phyloP scores from a whole-genome alignment of 176 grass and related monocot species.

The Juncus effusus region DNA sequence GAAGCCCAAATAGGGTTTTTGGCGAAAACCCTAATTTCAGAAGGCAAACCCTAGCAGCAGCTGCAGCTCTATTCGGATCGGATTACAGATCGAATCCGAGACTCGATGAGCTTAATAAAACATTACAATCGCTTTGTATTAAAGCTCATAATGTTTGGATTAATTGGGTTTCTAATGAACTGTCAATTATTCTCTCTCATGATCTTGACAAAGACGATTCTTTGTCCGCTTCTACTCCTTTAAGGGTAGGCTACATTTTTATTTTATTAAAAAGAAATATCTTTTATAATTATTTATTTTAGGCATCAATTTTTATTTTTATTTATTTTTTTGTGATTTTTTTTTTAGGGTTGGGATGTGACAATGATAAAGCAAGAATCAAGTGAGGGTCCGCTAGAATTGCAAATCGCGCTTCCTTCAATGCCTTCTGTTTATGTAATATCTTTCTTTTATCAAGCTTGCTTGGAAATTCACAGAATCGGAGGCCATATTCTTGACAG shows the following conservation, averaged over 20 bases:
- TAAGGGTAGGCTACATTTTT: conserved; percentile 50
- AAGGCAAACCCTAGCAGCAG: conserved; percentile 86
- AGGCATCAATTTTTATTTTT: conserved; percentile 1
- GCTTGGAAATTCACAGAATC: conserved; percentile 91
- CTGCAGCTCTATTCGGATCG: conserved; percentile 61
- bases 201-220: conserved; percentile 82
- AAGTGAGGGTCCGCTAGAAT: conserved; percentile 64
- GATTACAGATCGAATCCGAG: conserved; percentile 71
- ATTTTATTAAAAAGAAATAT: background rate
- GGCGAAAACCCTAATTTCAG: conserved; percentile 40
- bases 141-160: conserved; percentile 78
- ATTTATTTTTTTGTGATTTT: conserved; percentile 11
- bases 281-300: conserved; percentile 9
- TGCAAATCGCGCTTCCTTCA: conserved; percentile 91
- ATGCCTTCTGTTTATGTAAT: conserved; percentile 94
- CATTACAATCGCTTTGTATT: conserved; percentile 63
- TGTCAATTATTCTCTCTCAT: conserved; percentile 64
- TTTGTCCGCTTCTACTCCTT: conserved; percentile 66
- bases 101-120: conserved; percentile 84
- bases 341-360: conserved; percentile 88
- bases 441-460: conserved; percentile 93
- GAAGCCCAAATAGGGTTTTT: conserved; percentile 56
- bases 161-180: conserved; percentile 74
- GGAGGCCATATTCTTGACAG: conserved; percentile 95
- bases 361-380: conserved; percentile 95